Evolutionary conservation across 345 rosid genomes (phyloP), one percentile per base, ranked within the genome.

Genomic region (Chamaenerion angustifolium): DNA sequence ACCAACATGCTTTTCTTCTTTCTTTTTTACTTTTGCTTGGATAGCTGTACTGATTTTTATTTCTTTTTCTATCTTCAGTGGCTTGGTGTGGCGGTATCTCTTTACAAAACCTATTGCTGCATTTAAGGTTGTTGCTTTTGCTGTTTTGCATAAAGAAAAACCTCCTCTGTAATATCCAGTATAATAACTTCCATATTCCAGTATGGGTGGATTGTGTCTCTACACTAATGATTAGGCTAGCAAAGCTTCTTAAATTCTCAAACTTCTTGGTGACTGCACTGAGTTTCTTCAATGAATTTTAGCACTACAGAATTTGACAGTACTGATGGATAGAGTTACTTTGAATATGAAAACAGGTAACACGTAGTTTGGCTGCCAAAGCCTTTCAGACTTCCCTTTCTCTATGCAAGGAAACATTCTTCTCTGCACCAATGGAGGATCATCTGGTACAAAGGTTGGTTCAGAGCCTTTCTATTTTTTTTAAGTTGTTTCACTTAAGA

Each of bases 341-440:
- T 51, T 56, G 13, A 49, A 53, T 51, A 53, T 42, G 49, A 54
- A 68, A 57, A 49, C 69, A 90, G 94, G 94, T 86, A 55, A 86
- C 94, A 5, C 76, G 70, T 17, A 86, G 98, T 75, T 76, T 90
- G 74, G 94, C 92, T 45, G 90, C 85, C 41, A 83, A 86, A 62
- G 83, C 77, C 62, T 90, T 86, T 63, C 98, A 86, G 59, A 83
- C 81, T 49, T 79, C 81, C 43, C 70, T 83, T 56, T 61, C 92
- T 42, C 92, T 86, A 54, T 90, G 98, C 42, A 86, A 75, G 47
- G 92, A 90, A 60, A 86, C 95, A 18, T 86, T 86, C 62, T 86
- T 86, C 69, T 74, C 88, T 61, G 51, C 79, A 61, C 12, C 70
- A 55, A 86, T 90, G 94, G 88, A 76, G 48, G 95, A 86, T 75